phyloP scores from a whole-genome alignment of 371 early-diverging fungal species.

The Batkoa obscura region DNA sequence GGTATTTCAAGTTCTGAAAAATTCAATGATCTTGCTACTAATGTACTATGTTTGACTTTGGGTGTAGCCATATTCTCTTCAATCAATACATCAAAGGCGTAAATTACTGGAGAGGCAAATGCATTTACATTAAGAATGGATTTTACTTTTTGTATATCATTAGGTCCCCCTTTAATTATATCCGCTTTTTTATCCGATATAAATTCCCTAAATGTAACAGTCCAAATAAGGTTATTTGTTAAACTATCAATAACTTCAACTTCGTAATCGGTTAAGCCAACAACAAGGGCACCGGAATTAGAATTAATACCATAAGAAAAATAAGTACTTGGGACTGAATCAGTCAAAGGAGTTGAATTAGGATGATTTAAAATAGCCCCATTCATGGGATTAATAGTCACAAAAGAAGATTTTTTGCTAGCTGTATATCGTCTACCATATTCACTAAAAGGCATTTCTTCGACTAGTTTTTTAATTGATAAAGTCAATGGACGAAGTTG shows the following conservation, averaged over 20 bases:
- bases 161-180: too few relatives aligned
- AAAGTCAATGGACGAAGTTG: too few relatives aligned
- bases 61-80: not conserved
- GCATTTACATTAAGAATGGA: constrained; percentile 11
- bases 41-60: not conserved
- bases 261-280: not conserved
- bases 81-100: constrained; percentile 17
- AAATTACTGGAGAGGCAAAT: constrained; percentile 17
- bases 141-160: too few relatives aligned
- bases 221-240: constrained; percentile 8
- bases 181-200: constrained; percentile 7
- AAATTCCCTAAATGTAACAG: not conserved
- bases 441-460: not conserved
- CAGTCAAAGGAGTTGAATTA: constrained; percentile 29
- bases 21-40: constrained; percentile 7
- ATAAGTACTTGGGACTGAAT: constrained; percentile 11
- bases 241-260: not conserved
- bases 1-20: not conserved
- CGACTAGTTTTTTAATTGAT: not conserved
- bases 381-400: constrained; percentile 45
- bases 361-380: constrained; percentile 26
- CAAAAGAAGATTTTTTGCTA: constrained; percentile 35
- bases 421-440: constrained; percentile 26
- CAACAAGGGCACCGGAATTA: constrained; percentile 21
- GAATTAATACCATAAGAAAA: too few relatives aligned